A percentile compares a stretch with the other conserved stretches of the same genome.
phyloP scores from a whole-genome alignment of 306 rosid genomes.

The Fragaria iinumae region DNA sequence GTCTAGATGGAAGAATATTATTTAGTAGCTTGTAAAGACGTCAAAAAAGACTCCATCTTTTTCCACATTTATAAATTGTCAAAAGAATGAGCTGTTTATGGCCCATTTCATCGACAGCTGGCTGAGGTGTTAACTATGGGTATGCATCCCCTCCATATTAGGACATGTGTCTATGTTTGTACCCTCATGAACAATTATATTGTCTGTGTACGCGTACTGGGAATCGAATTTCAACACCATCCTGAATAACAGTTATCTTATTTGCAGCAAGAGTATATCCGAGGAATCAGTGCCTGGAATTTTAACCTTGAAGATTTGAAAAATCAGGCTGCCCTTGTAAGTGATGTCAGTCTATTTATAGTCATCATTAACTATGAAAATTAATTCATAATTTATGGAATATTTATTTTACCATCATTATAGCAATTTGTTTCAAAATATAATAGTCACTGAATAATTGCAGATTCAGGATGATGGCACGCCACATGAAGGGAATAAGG shows the following conservation, averaged over 20 bases:
- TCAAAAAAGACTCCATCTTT: background rate
- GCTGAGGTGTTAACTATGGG: background rate
- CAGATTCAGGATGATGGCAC: constrained; percentile 86
- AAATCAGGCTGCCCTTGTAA: constrained; percentile 96
- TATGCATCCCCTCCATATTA: background rate
- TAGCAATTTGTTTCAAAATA: constrained; percentile 2
- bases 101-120: background rate
- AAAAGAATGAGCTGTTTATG: background rate
- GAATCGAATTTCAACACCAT: no score
- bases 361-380: background rate
- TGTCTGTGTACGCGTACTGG: background rate
- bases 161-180: background rate
- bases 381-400: background rate
- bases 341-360: constrained; percentile 29
- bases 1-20: background rate
- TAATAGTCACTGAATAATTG: constrained; percentile 12
- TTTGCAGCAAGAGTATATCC: constrained; percentile 91
- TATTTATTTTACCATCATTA: constrained; percentile 4
- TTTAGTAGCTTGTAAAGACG: background rate
- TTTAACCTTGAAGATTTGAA: constrained; percentile 94
- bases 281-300: constrained; percentile 99
- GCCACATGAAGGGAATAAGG: constrained; percentile 37
- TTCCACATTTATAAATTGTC: background rate
- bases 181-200: background rate
- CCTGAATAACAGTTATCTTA: constrained; percentile 13